Conservation (phyloP, 257 asterid species). For the Nicotiana undulata region DNA sequence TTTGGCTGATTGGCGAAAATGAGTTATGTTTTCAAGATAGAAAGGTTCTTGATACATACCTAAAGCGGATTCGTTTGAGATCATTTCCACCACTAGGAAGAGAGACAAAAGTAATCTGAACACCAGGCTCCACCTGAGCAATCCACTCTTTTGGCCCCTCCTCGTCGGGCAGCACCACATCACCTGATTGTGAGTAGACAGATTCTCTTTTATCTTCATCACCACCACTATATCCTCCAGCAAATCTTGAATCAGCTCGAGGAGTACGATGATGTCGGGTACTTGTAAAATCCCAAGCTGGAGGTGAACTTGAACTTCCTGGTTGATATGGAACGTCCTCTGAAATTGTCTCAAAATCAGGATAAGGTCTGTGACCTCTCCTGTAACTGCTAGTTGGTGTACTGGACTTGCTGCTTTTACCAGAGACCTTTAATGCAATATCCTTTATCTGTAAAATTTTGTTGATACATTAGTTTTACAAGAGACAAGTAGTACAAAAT, state of each 20-base stretch:
- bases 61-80: constrained; percentile 84
- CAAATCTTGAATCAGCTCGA: constrained; percentile 40
- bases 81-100: constrained; percentile 86
- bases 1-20: too few species aligned
- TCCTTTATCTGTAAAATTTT: constrained; percentile 61
- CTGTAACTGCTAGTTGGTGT: constrained; percentile 42
- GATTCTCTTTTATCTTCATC: constrained; percentile 15
- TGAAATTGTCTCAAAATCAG: constrained; percentile 63
- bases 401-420: constrained; percentile 53
- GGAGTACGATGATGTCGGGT: constrained; percentile 23
- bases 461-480: not conserved
- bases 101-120: constrained; percentile 78
- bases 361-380: constrained; percentile 50
- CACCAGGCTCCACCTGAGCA: constrained; percentile 95
- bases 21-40: not conserved
- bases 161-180: constrained; percentile 50
- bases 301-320: constrained; percentile 71
- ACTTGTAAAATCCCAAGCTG: constrained; percentile 70
- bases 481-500: not conserved
- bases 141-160: constrained; percentile 67
- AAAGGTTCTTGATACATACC: constrained; percentile 26
- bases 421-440: constrained; percentile 85
- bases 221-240: constrained; percentile 19
- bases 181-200: constrained; percentile 35
- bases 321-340: constrained; percentile 67